Conservation (phyloP, 495 filamentous ascomycete species). For the Elaphomyces granulatus region DNA sequence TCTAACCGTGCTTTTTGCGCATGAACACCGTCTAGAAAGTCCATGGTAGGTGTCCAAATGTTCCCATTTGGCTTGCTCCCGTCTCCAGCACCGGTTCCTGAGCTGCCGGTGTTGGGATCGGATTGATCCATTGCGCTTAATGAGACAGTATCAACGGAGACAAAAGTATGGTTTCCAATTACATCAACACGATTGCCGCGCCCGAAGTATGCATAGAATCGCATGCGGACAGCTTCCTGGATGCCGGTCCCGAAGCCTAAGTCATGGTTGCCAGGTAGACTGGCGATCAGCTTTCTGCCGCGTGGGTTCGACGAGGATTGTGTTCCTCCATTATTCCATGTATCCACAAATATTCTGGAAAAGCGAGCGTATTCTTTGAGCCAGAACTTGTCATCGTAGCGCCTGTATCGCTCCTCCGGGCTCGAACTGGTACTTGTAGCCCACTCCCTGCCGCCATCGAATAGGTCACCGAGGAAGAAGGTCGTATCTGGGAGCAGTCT, state of each 20-base stretch:
- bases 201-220: conserved; percentile 84
- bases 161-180: conserved; percentile 89
- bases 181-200: conserved; percentile 76
- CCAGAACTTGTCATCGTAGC: conserved; percentile 69
- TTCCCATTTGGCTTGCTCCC: conserved; percentile 30
- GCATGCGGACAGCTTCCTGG: conserved; percentile 56
- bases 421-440: conserved; percentile 50
- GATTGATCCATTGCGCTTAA: conserved; percentile 55
- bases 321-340: conserved; percentile 36
- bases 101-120: conserved; percentile 33
- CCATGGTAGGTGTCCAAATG: conserved; percentile 61
- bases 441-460: conserved; percentile 97
- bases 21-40: conserved; percentile 57
- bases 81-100: conserved; percentile 22
- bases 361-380: conserved; percentile 70
- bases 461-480: conserved; percentile 86
- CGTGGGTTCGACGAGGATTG: conserved; percentile 22
- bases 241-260: conserved; percentile 84
- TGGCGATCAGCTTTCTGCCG: conserved; percentile 56
- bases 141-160: conserved; percentile 79
- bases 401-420: conserved; percentile 55
- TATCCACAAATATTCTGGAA: conserved; percentile 57
- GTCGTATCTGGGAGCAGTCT: conserved; percentile 64
- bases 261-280: conserved; percentile 91
- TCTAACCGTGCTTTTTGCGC: conserved; percentile 28